Evolutionary conservation across 73 alveolate genomes (phyloP).

Genomic region (Paramecium sexaurelia): DNA sequence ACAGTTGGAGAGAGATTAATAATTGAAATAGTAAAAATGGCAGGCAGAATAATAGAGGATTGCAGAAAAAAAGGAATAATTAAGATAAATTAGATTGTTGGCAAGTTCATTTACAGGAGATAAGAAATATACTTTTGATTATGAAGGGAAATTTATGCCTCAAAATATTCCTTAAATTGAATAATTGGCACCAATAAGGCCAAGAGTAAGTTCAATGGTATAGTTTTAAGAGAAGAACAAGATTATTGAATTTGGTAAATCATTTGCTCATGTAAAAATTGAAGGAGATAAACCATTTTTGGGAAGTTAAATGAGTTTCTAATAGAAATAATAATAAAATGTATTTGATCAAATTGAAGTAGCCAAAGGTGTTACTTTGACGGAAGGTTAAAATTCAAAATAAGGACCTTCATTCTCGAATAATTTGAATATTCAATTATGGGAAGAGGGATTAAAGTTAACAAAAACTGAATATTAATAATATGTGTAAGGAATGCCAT

Average conservation of each 20-base stretch:
- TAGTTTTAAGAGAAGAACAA: not conserved
- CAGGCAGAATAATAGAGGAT: constrained; percentile 27
- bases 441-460: constrained; percentile 30
- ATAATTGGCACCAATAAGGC: constrained; percentile 3
- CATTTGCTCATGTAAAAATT: not conserved
- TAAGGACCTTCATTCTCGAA: constrained; percentile 52
- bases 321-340: not conserved
- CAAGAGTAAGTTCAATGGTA: not conserved
- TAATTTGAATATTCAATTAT: not conserved
- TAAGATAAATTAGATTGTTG: not conserved
- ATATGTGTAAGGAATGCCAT: not conserved
- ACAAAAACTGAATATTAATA: constrained; percentile 6
- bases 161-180: constrained; percentile 2
- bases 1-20: constrained; percentile 41
- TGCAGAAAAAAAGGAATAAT: constrained; percentile 32
- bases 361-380: constrained; percentile 45
- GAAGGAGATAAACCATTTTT: not conserved
- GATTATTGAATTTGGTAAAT: constrained; percentile 26
- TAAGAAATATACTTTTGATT: constrained; percentile 28
- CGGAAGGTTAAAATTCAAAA: not conserved
- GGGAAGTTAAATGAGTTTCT: not conserved
- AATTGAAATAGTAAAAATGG: not conserved
- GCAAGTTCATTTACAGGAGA: constrained; percentile 28
- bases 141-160: constrained; percentile 43
- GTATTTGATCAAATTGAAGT: constrained; percentile 12